Base-by-base conservation (phyloP, 1,284 basidiomycete genomes). In the Porphyrellus sp. region DNA sequence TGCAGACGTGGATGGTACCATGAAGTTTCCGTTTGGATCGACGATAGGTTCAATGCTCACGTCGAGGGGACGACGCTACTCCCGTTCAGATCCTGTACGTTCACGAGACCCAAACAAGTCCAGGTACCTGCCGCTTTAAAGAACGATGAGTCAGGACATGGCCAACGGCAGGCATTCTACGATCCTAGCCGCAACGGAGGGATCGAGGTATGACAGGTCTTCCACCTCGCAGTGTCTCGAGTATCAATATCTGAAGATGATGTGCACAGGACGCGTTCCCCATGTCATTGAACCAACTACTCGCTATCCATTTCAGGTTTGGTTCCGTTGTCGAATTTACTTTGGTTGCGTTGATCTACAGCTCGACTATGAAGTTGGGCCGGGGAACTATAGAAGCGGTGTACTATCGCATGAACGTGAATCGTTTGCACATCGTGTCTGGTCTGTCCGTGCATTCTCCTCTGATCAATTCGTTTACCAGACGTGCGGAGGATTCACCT, bases 371-470 rank as follows among this genome's bases (percentile, higher is more conserved):
- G n/a, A n/a, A n/a, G 18, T 18, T 42, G 24, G 25, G 28, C 12
- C 44, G 35, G 16, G 44, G 44, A 25, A 33, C 23, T 7, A 35
- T 46, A 7, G 44, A 35, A 15, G 44, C 31, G 40, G 27, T 8
- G 23, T 27, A 18, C 79, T 90, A n/a, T 77, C 82, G 1, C 85
- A 86, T 61, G 79, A 81, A 47, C 75, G 43, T 45, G 21, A 20
- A 23, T 23, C 7, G 18, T 15, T 21, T 5, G 13, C 9, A 20
- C 15, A 12, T 23, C n/a, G n/a, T n/a, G n/a, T 20, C 8, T 20
- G 34, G 34, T 11, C 5, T 11, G 7, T 13, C 8, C 5, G 21
- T 27, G 31, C 8, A 16, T 21, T 3, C 13, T 8, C 38, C 5
- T 47, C 21, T 39, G 13, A 18, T 13, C 9, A 20, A 23, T 27